Evolutionary conservation across 805 yeast genomes (phyloP), one percentile per base, ranked within the genome.

Genomic region (Komagataella ulmi): DNA sequence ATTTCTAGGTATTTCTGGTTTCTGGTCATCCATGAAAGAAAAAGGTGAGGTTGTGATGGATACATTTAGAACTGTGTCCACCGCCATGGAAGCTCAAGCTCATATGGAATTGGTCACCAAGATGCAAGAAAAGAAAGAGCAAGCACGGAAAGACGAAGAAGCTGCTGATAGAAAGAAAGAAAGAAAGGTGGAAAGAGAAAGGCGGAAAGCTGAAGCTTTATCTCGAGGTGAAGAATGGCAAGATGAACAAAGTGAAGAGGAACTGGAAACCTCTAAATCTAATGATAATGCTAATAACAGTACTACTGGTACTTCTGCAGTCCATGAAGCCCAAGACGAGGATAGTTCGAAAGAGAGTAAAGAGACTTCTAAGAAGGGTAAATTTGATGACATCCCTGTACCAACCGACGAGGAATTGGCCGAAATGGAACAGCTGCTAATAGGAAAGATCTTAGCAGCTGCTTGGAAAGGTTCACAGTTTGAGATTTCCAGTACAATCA

Each of bases 391-490:
- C 17, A 64, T 54, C n/a, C 64, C 63, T 10, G 53, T 65, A 6
- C 71, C 79, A 47, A 78, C 80, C 6, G 84, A 77, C 51, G 76
- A 78, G 59, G 77, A 79, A 55, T 60, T 68, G 24, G 88, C 82
- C 1, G 93, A 88, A 62, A 78, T 85, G 68, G 97, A 91, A 61
- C 77, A 88, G 50, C 70, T 79, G 52, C 76, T 91, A 55, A 81
- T 88, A 51, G 98, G 99, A 21, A 93, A 91, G 65, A 78, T 93
- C 19, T 74, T 93, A 50, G 91, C 93, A 6, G 89, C 96, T 1
- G 95, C 96, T 17, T 93, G 99, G 99, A 86, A 87, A 19, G 87
- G 95, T 45, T 88, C 96, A 18, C 82, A 85, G 58, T 83, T 81
- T 66, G 99, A 93, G 69, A 81, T 90, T 51, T 83, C 83, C 54